A percentile compares a stretch with the other conserved stretches of the same genome.
Evolutionary conservation across 176 grass and related monocot genomes (phyloP).

Genomic region (Aegilops longissima): DNA sequence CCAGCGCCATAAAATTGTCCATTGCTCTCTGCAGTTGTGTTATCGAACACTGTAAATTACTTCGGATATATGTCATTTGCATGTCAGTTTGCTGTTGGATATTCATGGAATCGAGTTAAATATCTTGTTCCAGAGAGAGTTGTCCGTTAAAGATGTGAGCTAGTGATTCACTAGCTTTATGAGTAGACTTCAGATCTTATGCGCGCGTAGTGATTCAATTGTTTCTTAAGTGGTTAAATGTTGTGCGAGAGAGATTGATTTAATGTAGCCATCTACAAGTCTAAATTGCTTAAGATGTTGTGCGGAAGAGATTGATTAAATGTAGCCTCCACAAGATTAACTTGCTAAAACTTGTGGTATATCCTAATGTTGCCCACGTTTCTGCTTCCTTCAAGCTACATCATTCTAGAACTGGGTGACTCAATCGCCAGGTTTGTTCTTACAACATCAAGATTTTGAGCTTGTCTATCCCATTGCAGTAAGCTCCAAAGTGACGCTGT

Average conservation of each 20-base stretch:
- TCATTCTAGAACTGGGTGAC: background rate
- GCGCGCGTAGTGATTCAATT: background rate
- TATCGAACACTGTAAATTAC: background rate
- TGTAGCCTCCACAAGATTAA: background rate
- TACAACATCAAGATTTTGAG: background rate
- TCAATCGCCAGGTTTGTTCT: background rate
- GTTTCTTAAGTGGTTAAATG: background rate
- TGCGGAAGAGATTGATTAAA: background rate
- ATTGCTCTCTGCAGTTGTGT: background rate
- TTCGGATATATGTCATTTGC: background rate
- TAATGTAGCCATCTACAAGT: no score
- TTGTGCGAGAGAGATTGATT: no score
- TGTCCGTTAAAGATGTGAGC: background rate
- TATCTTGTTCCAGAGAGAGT: background rate
- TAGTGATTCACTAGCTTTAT: background rate
- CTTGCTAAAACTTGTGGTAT: background rate
- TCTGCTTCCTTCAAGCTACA: background rate
- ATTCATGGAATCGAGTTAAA: background rate
- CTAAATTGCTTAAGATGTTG: background rate
- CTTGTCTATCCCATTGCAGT: conserved; percentile 38
- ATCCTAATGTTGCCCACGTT: background rate
- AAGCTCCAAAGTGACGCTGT: conserved; percentile 57
- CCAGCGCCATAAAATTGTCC: background rate
- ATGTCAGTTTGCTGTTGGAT: background rate
- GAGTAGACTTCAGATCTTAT: background rate